Base-by-base conservation (phyloP, 148 eudicot species). In the Silene uniflora region DNA sequence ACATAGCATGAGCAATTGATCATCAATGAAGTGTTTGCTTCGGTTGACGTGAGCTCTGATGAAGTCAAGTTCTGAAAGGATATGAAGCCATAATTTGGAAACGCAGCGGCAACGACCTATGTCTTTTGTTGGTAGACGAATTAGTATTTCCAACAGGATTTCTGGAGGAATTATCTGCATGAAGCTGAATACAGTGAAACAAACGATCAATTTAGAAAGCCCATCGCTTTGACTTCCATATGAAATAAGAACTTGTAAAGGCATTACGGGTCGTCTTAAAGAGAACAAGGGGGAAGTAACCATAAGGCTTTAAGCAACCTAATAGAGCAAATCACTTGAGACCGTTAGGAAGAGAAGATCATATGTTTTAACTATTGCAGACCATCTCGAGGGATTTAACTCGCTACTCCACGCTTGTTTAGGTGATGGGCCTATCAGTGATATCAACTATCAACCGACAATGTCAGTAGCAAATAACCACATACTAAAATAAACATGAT, bases 71-170 rank as follows among this genome's bases (percentile, higher is more conserved):
- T 35, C 63, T 3, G 78, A 60, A 22, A 79, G 71, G 3, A 79
- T 70, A 22, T 25, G 12, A 8, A 27, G 49, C 74, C 78, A 79
- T 61, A 39, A 56, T 29, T 79, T 79, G 22, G 78, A 79, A 7
- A 79, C 78, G 27, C 82, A 74, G 0, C 77, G 77, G 22, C n/a
- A 69, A 35, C 56, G 63, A 13, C 82, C 74, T 14, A 74, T 22
- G 13, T 74, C 46, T 60, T 79, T 79, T 11, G 68, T 55, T 16
- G 82, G 78, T 7, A 79, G 32, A 12, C 74, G 55, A 25, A 13
- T 60, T n/a, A 73, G 55, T 46, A 79, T 74, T 21, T 68, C 27
- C 25, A 25, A 18, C 14, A 61, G 14, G 27, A 79, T 69, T 3
- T 74, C 77, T 67, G 74, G 52, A 27, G 77, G 81, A 67, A 79